Conservation (phyloP, 192 early-diverging fungal genomes). For the Backusella luteola region DNA sequence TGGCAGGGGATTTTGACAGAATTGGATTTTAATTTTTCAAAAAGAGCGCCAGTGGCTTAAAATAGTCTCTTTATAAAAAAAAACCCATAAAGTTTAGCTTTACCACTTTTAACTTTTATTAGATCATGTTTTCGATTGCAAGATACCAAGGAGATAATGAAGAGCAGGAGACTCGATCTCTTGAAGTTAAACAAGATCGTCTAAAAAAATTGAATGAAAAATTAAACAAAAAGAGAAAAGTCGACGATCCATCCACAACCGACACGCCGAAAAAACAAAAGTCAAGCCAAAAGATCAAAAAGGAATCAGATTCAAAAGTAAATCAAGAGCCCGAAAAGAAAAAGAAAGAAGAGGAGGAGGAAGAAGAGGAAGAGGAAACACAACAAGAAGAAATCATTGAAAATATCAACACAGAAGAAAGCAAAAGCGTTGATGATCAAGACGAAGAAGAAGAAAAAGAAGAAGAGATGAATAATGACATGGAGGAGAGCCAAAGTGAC, state of each 20-base stretch:
- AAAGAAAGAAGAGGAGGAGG: background rate
- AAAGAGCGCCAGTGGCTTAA: too few relatives aligned
- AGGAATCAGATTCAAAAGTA: slow-evolving; percentile 36
- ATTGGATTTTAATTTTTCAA: too few relatives aligned
- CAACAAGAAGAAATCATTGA: slow-evolving; percentile 10
- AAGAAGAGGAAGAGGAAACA: background rate
- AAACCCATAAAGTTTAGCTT: too few relatives aligned
- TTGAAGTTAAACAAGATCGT: slow-evolving; percentile 31
- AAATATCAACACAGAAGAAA: slow-evolving; percentile 6
- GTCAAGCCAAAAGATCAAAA: slow-evolving; percentile 18
- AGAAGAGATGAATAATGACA: slow-evolving; percentile 14
- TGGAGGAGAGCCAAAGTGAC: slow-evolving; percentile 29
- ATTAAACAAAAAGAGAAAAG: slow-evolving; percentile 39
- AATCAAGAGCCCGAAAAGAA: slow-evolving; percentile 14
- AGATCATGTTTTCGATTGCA: slow-evolving; percentile 35
- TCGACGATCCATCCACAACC: slow-evolving; percentile 1
- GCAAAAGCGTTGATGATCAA: slow-evolving; percentile 6
- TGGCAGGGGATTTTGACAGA: too few relatives aligned
- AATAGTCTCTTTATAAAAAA: too few relatives aligned
- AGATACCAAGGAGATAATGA: slow-evolving; percentile 29
- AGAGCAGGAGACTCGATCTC: slow-evolving; percentile 21
- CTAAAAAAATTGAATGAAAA: slow-evolving; percentile 43
- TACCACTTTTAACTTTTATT: background rate
- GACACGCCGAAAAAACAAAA: background rate
- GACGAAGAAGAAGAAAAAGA: background rate